Conservation (phyloP, 2,329 filamentous ascomycete species). For the Emmonsiellopsis sp. region DNA sequence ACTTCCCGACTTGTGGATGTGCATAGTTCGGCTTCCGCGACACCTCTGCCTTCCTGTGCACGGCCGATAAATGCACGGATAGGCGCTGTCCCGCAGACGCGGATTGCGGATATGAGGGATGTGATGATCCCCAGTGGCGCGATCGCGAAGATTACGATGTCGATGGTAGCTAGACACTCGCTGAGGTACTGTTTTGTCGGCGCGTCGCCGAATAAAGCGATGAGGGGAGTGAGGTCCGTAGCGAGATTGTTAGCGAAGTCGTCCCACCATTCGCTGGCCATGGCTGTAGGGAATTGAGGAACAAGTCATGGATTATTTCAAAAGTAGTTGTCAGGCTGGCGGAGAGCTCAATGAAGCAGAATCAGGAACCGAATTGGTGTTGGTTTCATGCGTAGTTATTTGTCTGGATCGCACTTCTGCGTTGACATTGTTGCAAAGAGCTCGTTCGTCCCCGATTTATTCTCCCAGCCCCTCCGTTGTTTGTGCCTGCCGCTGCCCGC, state of each 20-base stretch:
- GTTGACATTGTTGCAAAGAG: no score
- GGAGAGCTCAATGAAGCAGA: no score
- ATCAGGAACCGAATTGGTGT: no score
- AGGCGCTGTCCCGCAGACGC: conserved; percentile 12
- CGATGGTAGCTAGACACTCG: conserved; percentile 11
- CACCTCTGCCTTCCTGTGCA: conserved; percentile 15
- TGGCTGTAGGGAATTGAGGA: not conserved
- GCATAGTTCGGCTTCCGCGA: conserved; percentile 19
- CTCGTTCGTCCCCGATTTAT: no score
- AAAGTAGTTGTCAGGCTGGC: no score
- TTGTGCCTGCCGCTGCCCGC: no score
- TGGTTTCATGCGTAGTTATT: no score
- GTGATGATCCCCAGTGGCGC: conserved; percentile 20
- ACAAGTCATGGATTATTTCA: no score
- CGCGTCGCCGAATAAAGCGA: conserved; percentile 2
- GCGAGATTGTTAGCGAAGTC: conserved; percentile 8
- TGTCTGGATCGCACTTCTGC: no score
- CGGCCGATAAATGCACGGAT: conserved; percentile 19
- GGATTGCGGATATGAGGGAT: conserved; percentile 15
- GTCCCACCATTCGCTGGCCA: conserved; percentile 3
- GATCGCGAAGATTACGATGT: conserved; percentile 18
- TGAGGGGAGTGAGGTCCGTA: conserved; percentile 6
- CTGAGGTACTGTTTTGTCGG: conserved; percentile 25
- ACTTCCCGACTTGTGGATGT: conserved; percentile 16
- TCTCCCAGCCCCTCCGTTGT: no score